Conservation (phyloP, 805 yeast genomes). For the Jamesozyma gamospora region DNA sequence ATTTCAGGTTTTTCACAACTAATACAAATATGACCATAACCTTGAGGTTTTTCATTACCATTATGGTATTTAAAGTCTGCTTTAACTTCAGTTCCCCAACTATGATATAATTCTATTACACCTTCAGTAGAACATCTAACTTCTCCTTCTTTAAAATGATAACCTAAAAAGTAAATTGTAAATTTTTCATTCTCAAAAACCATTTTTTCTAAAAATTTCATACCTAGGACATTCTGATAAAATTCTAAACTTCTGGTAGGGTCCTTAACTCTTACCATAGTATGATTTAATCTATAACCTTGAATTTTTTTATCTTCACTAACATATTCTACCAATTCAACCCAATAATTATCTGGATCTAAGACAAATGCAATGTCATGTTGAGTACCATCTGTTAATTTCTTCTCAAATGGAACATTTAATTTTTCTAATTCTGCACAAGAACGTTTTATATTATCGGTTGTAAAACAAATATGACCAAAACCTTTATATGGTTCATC, state of each 20-base stretch:
- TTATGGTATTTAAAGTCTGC: constrained; percentile 66
- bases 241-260: constrained; percentile 65
- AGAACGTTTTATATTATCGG: constrained; percentile 59
- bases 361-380: constrained; percentile 86
- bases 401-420: constrained; percentile 75
- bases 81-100: constrained; percentile 90
- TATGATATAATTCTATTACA: constrained; percentile 81
- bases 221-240: constrained; percentile 70
- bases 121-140: constrained; percentile 45
- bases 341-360: constrained; percentile 97
- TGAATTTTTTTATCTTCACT: constrained; percentile 35
- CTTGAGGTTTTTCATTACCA: constrained; percentile 71
- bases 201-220: constrained; percentile 53
- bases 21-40: constrained; percentile 81
- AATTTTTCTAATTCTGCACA: constrained; percentile 48
- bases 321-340: constrained; percentile 67
- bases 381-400: constrained; percentile 81
- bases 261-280: constrained; percentile 90
- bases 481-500: constrained; percentile 79
- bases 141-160: constrained; percentile 36
- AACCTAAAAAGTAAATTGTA: constrained; percentile 79
- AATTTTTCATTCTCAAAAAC: constrained; percentile 65
- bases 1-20: constrained; percentile 48
- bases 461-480: constrained; percentile 88
- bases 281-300: constrained; percentile 55